These are phyloP conservation scores for Extremus antarcticus DNA, from an alignment of 495 filamentous ascomycete species.

Conservation along the genomic window DNA sequence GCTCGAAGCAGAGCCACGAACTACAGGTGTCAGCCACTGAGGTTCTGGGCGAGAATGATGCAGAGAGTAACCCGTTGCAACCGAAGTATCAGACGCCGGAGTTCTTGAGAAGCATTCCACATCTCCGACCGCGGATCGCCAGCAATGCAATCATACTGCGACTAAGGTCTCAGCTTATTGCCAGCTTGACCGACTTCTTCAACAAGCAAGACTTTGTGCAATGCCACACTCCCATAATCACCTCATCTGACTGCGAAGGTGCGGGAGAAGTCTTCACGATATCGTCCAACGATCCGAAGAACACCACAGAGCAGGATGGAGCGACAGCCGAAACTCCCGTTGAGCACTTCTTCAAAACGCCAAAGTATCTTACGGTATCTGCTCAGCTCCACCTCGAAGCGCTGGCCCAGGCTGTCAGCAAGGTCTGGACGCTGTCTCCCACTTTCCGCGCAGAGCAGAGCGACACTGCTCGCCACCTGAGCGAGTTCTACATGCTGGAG, in stretches of 20 bases:
- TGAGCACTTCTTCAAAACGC: slow-evolving; percentile 61
- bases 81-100: slow-evolving; percentile 89
- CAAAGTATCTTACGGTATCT: slow-evolving; percentile 95
- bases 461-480: slow-evolving; percentile 86
- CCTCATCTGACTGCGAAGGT: slow-evolving; percentile 94
- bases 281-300: slow-evolving; percentile 29
- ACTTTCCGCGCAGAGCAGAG: slow-evolving; percentile 91
- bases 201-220: slow-evolving; percentile 60
- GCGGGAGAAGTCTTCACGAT: slow-evolving; percentile 91
- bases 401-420: slow-evolving; percentile 73
- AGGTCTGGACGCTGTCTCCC: slow-evolving; percentile 89
- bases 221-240: slow-evolving; percentile 85
- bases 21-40: slow-evolving; percentile 57
- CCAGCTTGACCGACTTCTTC: slow-evolving; percentile 64
- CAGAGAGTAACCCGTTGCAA: slow-evolving; percentile 83
- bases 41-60: slow-evolving; percentile 64
- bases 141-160: slow-evolving; percentile 70
- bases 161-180: slow-evolving; percentile 70
- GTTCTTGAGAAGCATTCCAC: slow-evolving; percentile 78
- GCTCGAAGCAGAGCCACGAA: slow-evolving; percentile 67
- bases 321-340: slow-evolving; percentile 15
- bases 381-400: slow-evolving; percentile 92
- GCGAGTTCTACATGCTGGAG: slow-evolving; percentile 99
- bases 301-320: neutral
- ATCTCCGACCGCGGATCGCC: slow-evolving; percentile 76